Conservation (phyloP, 2,329 filamentous ascomycete genomes). For the Zarea fungicola region DNA sequence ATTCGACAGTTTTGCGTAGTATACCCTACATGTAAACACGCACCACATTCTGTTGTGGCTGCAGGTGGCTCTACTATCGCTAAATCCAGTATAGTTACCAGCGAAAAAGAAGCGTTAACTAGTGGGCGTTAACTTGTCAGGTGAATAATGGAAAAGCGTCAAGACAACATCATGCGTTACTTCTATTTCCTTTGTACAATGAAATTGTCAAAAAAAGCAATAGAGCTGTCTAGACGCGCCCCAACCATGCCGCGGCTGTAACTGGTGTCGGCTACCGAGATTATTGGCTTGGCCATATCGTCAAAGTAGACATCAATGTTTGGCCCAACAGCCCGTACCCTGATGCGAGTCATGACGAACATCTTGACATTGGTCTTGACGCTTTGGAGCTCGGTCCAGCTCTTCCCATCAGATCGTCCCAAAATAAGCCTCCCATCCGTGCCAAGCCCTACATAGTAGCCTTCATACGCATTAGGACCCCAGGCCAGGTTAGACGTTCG, state of each 20-base stretch:
- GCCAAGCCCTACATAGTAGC: background rate
- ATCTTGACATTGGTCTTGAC: background rate
- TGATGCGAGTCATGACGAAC: background rate
- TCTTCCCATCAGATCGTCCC: background rate
- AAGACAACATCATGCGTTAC: too few species aligned
- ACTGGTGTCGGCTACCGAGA: background rate
- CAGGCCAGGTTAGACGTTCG: background rate
- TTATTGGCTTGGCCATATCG: background rate
- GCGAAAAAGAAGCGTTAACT: too few species aligned
- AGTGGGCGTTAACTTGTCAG: too few species aligned
- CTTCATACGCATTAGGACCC: background rate
- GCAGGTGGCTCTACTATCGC: too few species aligned
- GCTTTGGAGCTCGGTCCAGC: conserved; percentile 1
- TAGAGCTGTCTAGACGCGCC: background rate
- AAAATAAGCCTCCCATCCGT: background rate
- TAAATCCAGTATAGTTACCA: too few species aligned
- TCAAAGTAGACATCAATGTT: background rate
- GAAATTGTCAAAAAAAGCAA: background rate
- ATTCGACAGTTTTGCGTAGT: too few species aligned
- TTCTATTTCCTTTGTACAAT: conserved; percentile 20
- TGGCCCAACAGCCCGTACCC: background rate
- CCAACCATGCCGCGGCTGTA: background rate
- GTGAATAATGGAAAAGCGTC: too few species aligned
- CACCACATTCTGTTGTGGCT: too few species aligned
- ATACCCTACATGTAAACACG: too few species aligned